Evolutionary conservation across 139 green algal genomes (phyloP).

Genomic region (Micractinium sp.): DNA sequence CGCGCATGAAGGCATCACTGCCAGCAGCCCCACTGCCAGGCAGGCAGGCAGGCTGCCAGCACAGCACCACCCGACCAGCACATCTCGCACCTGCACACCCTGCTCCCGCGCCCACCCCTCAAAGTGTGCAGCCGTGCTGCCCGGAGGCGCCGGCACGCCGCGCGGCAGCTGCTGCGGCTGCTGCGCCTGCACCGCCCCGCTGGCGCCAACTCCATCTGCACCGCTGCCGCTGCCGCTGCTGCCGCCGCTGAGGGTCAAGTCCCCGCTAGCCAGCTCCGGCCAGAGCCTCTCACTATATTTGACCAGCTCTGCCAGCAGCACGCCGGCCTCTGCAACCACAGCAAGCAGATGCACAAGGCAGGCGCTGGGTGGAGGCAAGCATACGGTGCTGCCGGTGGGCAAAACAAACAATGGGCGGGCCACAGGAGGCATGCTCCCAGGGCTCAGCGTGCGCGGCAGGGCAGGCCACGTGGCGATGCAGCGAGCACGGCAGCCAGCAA

Average conservation of each 20-base stretch:
- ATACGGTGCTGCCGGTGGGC: too few species aligned
- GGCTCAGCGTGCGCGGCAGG: too few species aligned
- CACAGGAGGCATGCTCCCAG: too few species aligned
- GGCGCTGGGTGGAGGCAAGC: too few species aligned
- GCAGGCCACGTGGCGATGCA: not conserved
- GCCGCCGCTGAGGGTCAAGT: not conserved
- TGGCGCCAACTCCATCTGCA: too few species aligned
- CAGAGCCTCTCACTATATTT: conserved; percentile 32
- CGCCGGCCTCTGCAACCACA: not conserved
- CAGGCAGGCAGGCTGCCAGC: too few species aligned
- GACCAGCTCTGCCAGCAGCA: conserved; percentile 15
- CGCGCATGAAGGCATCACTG: too few species aligned
- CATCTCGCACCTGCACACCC: not conserved
- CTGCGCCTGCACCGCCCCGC: not conserved
- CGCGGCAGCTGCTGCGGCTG: conserved; percentile 4
- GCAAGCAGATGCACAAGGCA: too few species aligned
- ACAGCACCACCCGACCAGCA: too few species aligned
- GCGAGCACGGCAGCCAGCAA: not conserved
- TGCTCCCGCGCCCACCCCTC: conserved; percentile 5
- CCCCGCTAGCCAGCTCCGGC: conserved; percentile 26
- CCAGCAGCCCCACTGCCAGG: too few species aligned
- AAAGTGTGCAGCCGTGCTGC: conserved; percentile 37
- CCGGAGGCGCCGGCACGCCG: not conserved
- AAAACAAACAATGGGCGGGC: too few species aligned
- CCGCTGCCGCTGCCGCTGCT: not conserved